Conservation (phyloP, 202 grass and related monocot genomes). For the Sporobolus alterniflorus region DNA sequence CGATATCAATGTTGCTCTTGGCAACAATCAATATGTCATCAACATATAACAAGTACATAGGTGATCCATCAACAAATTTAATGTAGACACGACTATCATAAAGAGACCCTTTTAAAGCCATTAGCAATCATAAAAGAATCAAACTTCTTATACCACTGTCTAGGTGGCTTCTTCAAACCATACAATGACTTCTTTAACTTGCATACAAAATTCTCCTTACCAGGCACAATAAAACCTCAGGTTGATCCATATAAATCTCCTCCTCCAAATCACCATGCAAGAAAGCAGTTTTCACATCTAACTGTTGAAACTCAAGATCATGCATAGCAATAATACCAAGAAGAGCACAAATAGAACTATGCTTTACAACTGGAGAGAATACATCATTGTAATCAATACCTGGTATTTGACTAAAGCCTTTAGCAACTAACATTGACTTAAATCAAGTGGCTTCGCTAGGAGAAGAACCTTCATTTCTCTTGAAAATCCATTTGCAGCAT, state of each 20-base stretch:
- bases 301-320: too few species aligned
- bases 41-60: not conserved
- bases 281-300: not conserved
- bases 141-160: not conserved
- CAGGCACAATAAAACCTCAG: not conserved
- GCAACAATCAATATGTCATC: too few species aligned
- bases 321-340: too few species aligned
- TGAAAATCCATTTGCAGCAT: too few species aligned
- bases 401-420: too few species aligned
- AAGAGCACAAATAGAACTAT: too few species aligned
- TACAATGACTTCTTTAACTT: not conserved
- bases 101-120: not conserved
- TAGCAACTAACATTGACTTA: too few species aligned
- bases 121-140: not conserved
- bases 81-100: not conserved
- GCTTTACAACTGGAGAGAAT: too few species aligned
- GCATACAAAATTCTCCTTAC: not conserved
- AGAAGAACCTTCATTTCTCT: too few species aligned
- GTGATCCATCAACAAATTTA: not conserved
- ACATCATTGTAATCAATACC: too few species aligned
- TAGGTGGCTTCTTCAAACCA: not conserved
- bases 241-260: not conserved
- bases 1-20: not conserved
- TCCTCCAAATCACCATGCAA: not conserved
- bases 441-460: too few species aligned